Base-by-base conservation (phyloP, 148 eudicot genomes). In the Spergularia marina region DNA sequence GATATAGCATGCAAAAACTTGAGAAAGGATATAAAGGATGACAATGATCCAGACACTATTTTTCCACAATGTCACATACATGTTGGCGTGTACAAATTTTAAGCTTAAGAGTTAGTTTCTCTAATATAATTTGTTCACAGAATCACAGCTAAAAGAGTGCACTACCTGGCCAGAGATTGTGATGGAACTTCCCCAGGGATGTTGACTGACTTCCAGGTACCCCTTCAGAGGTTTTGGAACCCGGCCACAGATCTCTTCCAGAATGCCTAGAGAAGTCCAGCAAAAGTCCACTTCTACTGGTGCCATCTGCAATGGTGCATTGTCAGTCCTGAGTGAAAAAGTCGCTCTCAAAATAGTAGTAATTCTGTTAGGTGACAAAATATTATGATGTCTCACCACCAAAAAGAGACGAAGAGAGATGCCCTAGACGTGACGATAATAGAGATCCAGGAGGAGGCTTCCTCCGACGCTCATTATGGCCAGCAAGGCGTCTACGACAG, bases 381-480 rank as follows among this genome's bases (percentile, higher is more conserved):
- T 59, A 2, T 39, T 67, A 60, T 54, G 61, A 60, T 40, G 59
- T 52, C 81, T 82, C n/a, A 80, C 79, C 79, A 88, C 92, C 91
- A 71, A 82, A 86, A 54, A 87, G 61, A 54, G 93, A 80, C 13
- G 95, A 84, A 53, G 88, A 83, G 34, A 82, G 77, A 39, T 79
- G 89, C 53, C 98, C 93, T 63, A 83, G 78, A 60, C 86, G 91
- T 12, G 97, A 70, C 6, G 98, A 84, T 73, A 91, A 70, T 39
- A 94, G 71, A 80, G 98, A 84, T 55, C 95, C 97, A 25, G 90
- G 85, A 69, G 89, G 88, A 8, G 96, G 97, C 84, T 94, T 94
- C 89, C 98, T 91, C 34, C 98, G 72, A 53, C 98, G 98, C 86
- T 91, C 98, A 63, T 94, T 94, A 74, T 94, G 98, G 59, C 93